Percentiles rank a stretch among this genome's conserved stretches.
phyloP scores from a whole-genome alignment of 495 filamentous ascomycete genomes.

The Penicillium argentinense region DNA sequence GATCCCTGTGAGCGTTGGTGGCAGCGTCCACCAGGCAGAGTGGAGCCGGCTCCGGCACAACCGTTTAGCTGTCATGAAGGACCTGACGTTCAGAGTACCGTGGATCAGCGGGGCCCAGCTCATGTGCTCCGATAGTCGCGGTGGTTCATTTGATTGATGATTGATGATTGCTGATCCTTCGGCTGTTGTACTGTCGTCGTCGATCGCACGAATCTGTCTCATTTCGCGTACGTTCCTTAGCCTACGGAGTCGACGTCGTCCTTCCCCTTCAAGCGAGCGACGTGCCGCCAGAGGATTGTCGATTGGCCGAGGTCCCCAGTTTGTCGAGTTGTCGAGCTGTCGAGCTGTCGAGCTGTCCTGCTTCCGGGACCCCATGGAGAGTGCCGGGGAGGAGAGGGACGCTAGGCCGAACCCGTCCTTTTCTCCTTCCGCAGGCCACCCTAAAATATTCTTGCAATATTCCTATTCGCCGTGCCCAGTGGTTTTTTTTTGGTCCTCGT shows the following conservation, averaged over 20 bases:
- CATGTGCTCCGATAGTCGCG: slow-evolving; percentile 14
- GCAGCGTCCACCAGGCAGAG: no score
- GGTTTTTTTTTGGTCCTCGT: slow-evolving; percentile 4
- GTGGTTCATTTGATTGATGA: slow-evolving; percentile 33
- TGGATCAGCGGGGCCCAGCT: slow-evolving; percentile 19
- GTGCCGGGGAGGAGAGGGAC: no score
- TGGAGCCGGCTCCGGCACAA: background rate
- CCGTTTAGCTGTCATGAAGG: slow-evolving; percentile 27
- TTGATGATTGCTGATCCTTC: slow-evolving; percentile 35
- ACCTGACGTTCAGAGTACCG: slow-evolving; percentile 12
- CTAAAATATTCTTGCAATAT: no score
- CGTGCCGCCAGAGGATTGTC: background rate
- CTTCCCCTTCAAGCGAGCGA: slow-evolving; percentile 16
- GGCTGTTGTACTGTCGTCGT: slow-evolving; percentile 16
- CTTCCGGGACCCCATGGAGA: no score
- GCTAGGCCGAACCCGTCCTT: slow-evolving; percentile 4
- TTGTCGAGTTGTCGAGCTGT: no score
- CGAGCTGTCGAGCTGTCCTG: no score
- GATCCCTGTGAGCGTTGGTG: background rate
- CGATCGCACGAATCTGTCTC: slow-evolving; percentile 24
- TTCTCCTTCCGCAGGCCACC: background rate
- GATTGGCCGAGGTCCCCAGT: slow-evolving; percentile 5
- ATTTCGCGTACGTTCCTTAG: slow-evolving; percentile 17
- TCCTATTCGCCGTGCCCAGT: no score
- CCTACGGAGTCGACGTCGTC: slow-evolving; percentile 10